Evolutionary conservation across 139 green algal genomes (phyloP).

Genomic region (Chlamydomonas sp.): DNA sequence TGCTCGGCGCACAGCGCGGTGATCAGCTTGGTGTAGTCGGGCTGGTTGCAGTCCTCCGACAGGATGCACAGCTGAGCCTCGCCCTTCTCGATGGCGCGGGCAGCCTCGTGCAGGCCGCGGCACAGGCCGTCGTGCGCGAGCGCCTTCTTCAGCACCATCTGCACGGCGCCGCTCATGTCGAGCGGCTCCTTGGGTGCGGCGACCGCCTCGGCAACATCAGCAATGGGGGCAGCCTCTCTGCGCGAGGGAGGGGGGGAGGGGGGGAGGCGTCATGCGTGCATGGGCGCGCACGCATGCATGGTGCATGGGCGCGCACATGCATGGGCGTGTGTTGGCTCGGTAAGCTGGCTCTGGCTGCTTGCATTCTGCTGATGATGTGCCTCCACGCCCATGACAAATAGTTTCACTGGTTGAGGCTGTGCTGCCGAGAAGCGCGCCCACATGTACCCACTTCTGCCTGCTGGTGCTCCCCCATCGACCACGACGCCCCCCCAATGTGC

Average conservation of each 20-base stretch:
- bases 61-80: constrained; percentile 82
- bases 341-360: too few species aligned
- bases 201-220: constrained; percentile 40
- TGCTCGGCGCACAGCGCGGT: constrained; percentile 97
- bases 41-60: constrained; percentile 97
- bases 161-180: constrained; percentile 92
- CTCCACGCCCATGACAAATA: too few species aligned
- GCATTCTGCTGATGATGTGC: too few species aligned
- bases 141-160: constrained; percentile 95
- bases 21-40: constrained; percentile 99
- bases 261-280: too few species aligned
- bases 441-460: too few species aligned
- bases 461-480: too few species aligned
- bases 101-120: constrained; percentile 88
- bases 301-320: too few species aligned
- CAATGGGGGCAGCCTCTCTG: constrained; percentile 56
- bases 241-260: not conserved
- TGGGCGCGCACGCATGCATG: too few species aligned
- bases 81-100: constrained; percentile 57
- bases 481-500: too few species aligned
- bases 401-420: too few species aligned
- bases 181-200: constrained; percentile 84
- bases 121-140: constrained; percentile 92
- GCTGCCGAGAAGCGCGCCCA: too few species aligned
- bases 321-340: too few species aligned